Base-by-base conservation (phyloP, 148 eudicot species). In the Nyssa sinensis region DNA sequence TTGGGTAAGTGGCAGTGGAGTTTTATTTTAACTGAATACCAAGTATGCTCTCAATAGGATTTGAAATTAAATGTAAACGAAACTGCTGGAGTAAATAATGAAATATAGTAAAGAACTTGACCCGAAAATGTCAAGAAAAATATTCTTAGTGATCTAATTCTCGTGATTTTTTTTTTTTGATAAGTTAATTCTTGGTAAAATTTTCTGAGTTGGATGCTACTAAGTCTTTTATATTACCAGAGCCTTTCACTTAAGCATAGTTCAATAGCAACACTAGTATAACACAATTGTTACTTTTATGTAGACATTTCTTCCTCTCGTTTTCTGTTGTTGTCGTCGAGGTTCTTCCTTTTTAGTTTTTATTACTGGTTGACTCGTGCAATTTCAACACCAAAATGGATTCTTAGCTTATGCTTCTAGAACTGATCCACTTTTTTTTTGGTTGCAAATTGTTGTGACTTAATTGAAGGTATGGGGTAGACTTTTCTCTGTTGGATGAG, bases 401-500 rank as follows among this genome's bases (percentile, higher is more conserved):
- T 17, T 49, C 21, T 17, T 13, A 49, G 12, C 13, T 49, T 49
- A 49, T 13, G 21, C 57, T 13, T 49, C 57, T 49, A 58, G 66
- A 72, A 77, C 64, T 67, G 60, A 73, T 76, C 74, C 51, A 70
- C 61, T 70, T 49, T 49, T 49, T 49, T 14, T 55, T 77, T 77
- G 60, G 62, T 66, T 47, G 57, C 71, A 58, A 37, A 65, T 7
- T 59, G 66, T 68, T 65, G 73, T 63, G 62, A 23, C 55, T 69
- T 29, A 25, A 57, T 72, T 34, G 67, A 71, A 71, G 80, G 71
- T 71, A 65, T 55, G 37, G 68, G 49, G 49, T 77, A 71, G 76
- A 65, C 75, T 72, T 71, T 71, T 9, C 60, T 37, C 72, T 66
- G 59, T 77, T 65, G 80, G 80, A 57, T 71, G 71, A 67, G 64